phyloP scores from a whole-genome alignment of 345 rosid genomes.

The Bruguiera gymnorhiza region DNA sequence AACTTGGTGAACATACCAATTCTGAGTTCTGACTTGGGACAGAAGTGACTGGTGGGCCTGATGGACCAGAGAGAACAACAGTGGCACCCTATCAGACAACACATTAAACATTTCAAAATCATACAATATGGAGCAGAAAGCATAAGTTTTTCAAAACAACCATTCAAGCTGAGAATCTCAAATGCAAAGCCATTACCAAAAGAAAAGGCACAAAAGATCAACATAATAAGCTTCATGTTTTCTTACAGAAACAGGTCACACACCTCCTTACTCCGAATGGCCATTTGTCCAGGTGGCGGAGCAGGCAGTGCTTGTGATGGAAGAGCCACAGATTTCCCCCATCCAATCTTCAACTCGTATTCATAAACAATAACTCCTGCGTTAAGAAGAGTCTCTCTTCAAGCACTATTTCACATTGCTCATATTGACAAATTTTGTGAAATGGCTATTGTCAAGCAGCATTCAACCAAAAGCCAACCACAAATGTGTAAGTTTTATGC shows the following conservation, averaged over 20 bases:
- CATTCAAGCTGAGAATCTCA: constrained; percentile 4
- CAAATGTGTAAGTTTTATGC: background rate
- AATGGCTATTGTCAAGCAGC: background rate
- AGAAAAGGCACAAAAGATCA: background rate
- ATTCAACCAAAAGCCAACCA: background rate
- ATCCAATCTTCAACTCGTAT: constrained; percentile 94
- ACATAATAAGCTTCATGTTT: background rate
- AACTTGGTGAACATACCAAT: constrained; percentile 50
- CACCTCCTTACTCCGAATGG: constrained; percentile 98
- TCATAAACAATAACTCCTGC: constrained; percentile 92
- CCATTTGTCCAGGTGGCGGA: constrained; percentile 99
- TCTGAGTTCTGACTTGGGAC: constrained; percentile 86
- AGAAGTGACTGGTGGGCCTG: constrained; percentile 91
- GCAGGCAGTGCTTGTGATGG: constrained; percentile 99
- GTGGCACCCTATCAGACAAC: constrained; percentile 71
- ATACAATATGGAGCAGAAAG: constrained; percentile 11
- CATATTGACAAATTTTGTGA: background rate
- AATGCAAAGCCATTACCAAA: background rate
- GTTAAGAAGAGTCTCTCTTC: constrained; percentile 12
- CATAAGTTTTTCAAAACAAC: background rate
- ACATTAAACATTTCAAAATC: constrained; percentile 25
- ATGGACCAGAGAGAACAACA: constrained; percentile 90
- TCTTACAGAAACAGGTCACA: constrained; percentile 20
- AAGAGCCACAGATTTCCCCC: constrained; percentile 99
- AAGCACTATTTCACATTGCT: background rate